Percentiles rank a stretch among this genome's conserved stretches.
Evolutionary conservation across 2,329 filamentous ascomycete genomes (phyloP).

Genomic region (Fusarium verticillioides): DNA sequence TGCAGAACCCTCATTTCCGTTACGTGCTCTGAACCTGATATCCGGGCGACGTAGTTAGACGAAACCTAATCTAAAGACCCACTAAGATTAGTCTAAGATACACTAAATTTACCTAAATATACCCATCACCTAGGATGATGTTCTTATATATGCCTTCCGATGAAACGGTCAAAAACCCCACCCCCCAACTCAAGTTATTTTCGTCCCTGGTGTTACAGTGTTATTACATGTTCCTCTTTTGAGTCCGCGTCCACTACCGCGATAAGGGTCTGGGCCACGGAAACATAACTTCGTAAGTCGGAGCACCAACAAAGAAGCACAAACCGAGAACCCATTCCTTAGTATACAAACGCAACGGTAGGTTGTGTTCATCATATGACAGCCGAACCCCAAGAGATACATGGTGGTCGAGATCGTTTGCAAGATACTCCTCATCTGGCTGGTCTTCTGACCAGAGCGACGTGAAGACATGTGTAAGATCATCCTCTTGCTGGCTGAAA

Average conservation of each 20-base stretch:
- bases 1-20: constrained; percentile 32
- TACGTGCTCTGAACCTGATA: constrained; percentile 11
- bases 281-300: constrained; percentile 31
- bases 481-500: not conserved
- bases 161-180: no score
- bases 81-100: no score
- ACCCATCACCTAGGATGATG: no score
- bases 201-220: not conserved
- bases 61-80: not conserved
- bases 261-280: constrained; percentile 34
- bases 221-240: rapidly evolving
- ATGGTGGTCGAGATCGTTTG: constrained; percentile 39
- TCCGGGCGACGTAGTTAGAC: not conserved
- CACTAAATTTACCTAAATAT: not conserved
- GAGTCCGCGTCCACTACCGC: rapidly evolving
- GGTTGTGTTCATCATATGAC: not conserved
- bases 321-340: constrained; percentile 39
- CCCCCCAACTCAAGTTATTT: no score
- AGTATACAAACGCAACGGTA: constrained; percentile 25
- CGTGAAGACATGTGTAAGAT: constrained; percentile 23
- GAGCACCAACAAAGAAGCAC: constrained; percentile 36
- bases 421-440: constrained; percentile 21
- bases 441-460: constrained; percentile 27
- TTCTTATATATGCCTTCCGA: no score
- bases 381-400: constrained; percentile 33